Evolutionary conservation across 495 filamentous ascomycete species (phyloP), one percentile per base, ranked within the genome.

Genomic region (Articulospora tetracladia): DNA sequence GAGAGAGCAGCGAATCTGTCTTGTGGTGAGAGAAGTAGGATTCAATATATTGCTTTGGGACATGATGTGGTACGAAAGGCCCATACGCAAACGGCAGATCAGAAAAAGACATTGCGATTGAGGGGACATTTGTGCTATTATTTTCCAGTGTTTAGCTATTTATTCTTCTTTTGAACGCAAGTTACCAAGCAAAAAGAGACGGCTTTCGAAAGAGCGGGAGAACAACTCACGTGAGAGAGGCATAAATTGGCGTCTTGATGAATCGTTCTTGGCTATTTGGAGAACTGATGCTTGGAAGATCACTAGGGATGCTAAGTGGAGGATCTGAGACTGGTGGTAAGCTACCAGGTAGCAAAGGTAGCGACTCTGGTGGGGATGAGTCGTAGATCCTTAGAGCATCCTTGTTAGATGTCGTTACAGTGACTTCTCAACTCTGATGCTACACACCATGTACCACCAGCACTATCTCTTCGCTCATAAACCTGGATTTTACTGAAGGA

Each of bases 31-130:
- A 71, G 65, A 81, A 77, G 57, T 81, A 81, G 53, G 69, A 72
- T 60, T 79, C 72, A 28, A 80, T 65, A 48, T 80, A 82, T 63
- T 77, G 77, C 6, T 71, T 70, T 0, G 79, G 73, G 13, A 82
- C 64, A 50, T 74, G 69, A 56, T 82, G 77, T 0, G 78, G 77
- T 17, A 72, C 72, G 68, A 82, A 80, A 8, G 79, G 77, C 1
- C 79, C 77, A 58, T 79, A 79, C 10, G 78, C 64, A 55, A 82
- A 82, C 1, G 69, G 70, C 20, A 59, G 12, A 55, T 80, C 77
- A 3, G 78, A 80, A 47, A 79, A 77, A 46, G 66, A 73, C 78
- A 81, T 81, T 56, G 77, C 78, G 28, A 79, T 76, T 19, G 73
- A 70, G 15, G 77, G 78, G 0, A 80, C 77, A 57, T 81, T 81